Percentiles rank a stretch among this genome's conserved stretches.
Conservation (phyloP, 2,329 filamentous ascomycete genomes). For the Colletotrichum sp. region DNA sequence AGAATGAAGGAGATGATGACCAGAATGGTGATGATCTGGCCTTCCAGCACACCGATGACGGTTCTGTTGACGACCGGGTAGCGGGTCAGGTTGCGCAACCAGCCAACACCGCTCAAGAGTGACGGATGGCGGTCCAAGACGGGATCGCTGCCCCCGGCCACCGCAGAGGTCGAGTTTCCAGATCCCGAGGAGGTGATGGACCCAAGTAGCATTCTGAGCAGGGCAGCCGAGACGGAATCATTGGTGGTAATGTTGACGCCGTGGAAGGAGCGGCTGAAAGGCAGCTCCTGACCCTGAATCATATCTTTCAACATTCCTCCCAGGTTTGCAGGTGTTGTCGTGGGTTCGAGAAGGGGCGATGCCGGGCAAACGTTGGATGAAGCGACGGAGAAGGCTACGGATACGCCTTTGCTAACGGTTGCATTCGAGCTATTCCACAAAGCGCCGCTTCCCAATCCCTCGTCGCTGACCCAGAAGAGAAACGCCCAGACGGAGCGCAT, state of each 20-base stretch:
- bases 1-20: conserved; percentile 95
- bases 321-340: conserved; percentile 29
- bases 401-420: conserved; percentile 11
- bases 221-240: conserved; percentile 35
- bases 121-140: conserved; percentile 36
- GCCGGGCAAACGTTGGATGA: conserved; percentile 35
- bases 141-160: conserved; percentile 16
- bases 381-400: conserved; percentile 22
- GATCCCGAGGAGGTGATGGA: conserved; percentile 26
- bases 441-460: conserved; percentile 53
- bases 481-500: conserved; percentile 93
- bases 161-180: background rate
- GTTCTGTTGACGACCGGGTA: conserved; percentile 77
- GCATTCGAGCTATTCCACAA: conserved; percentile 20
- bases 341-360: conserved; percentile 36
- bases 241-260: conserved; percentile 35
- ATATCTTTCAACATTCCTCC: conserved; percentile 38
- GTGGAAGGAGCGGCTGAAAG: conserved; percentile 29
- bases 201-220: conserved; percentile 33
- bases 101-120: conserved; percentile 61
- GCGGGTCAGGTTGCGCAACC: conserved; percentile 67
- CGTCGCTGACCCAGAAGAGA: conserved; percentile 94
- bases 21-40: conserved; percentile 89
- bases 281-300: conserved; percentile 28
- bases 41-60: conserved; percentile 84